Evolutionary conservation across 768 basidiomycete species (phyloP), one percentile per base, ranked within the genome.

Genomic region (Hydnum rufescens): DNA sequence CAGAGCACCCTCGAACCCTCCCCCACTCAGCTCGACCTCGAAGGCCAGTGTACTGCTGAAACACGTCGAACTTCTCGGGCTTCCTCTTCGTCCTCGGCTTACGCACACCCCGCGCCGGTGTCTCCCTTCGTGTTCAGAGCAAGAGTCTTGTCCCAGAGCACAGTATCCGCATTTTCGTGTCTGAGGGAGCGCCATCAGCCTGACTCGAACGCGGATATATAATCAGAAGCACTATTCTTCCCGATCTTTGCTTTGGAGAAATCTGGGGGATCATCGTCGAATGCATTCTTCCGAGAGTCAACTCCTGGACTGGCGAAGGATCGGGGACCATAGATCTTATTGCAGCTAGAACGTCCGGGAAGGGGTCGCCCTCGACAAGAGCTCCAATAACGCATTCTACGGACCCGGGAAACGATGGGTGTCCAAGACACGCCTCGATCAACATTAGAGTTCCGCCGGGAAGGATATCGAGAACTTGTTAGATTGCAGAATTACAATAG

Each of bases 381-480:
- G 80, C 81, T 36, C 71, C 76, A 6, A 87, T 69, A 19, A 85
- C 73, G 32, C 68, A 68, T 58, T 85, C 82, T 1, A 75, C 68
- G n/a, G 71, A 70, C 1, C 74, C 71, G n/a, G 61, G 59, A 58
- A 75, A 80, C 4, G 70, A 63, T 23, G 69, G 63, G 52, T 74
- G 71, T 8, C 57, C 53, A 8, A 88, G 70, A 19, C 85, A 65
- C 19, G 68, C 70, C 32, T 72, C 71, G 49, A 88, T 66, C 58
- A 87, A 82, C 2, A 60, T 59, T 0, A 72, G 67, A 0, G 72
- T 62, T 26, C 74, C 66, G 42, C 82, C 73, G 0, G 85, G 82
- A 32, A 90, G 67, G 55, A 89, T 76, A 57, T 85, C 85, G 8
- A 83, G 70, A 6, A 89, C 76, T 58, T 86, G 80, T 0, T 73